phyloP scores from a whole-genome alignment of 116 monocot genomes.

The Iris pallida region DNA sequence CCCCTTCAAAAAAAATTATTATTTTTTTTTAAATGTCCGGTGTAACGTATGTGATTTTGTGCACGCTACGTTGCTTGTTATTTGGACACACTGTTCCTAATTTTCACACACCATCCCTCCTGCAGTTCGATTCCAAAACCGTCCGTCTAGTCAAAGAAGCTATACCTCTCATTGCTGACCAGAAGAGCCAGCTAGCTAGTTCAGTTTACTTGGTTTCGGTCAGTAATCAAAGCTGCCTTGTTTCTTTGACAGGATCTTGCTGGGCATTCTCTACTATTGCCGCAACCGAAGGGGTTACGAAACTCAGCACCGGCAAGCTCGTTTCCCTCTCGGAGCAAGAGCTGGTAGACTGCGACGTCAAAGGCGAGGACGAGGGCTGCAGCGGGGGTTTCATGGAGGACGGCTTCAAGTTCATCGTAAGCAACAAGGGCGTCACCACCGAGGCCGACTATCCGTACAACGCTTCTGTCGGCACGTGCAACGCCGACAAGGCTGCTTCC shows the following conservation, averaged over 20 bases:
- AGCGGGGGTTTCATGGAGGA: slow-evolving; percentile 20
- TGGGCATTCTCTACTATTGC: slow-evolving; percentile 11
- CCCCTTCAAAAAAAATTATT: too few relatives aligned
- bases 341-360: slow-evolving; percentile 33
- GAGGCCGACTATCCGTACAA: slow-evolving; percentile 23
- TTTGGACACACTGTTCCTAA: too few relatives aligned
- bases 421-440: slow-evolving; percentile 13
- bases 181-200: too few relatives aligned
- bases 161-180: too few relatives aligned
- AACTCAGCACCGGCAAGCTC: neutral
- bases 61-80: too few relatives aligned
- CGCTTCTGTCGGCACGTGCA: slow-evolving; percentile 10
- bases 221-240: too few relatives aligned
- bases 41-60: too few relatives aligned
- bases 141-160: too few relatives aligned
- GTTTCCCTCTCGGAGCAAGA: slow-evolving; percentile 20
- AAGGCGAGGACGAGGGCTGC: slow-evolving; percentile 19
- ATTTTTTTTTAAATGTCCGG: too few relatives aligned
- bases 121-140: too few relatives aligned
- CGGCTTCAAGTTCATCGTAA: slow-evolving; percentile 22
- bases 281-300: slow-evolving; percentile 4
- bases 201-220: too few relatives aligned
- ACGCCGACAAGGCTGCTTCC: neutral
- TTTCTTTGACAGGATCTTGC: slow-evolving; percentile 3
- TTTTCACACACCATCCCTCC: too few relatives aligned